phyloP scores from a whole-genome alignment of 345 rosid species.

The Pistacia atlantica region DNA sequence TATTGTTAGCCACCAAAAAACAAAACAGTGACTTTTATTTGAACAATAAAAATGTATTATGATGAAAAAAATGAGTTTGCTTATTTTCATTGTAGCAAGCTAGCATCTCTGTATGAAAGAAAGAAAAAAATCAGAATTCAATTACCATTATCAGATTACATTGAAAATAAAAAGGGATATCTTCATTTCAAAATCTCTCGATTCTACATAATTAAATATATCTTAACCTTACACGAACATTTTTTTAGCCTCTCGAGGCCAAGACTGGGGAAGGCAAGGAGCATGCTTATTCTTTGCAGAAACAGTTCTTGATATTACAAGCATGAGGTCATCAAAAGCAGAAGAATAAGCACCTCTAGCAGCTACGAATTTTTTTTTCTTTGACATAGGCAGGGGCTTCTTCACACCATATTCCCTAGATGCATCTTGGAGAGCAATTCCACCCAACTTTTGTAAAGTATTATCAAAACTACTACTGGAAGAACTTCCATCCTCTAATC shows the following conservation, averaged over 20 bases:
- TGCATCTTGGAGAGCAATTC: constrained; percentile 68
- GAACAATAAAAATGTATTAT: neutral
- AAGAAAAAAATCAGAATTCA: neutral
- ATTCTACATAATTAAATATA: neutral
- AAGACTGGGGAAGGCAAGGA: constrained; percentile 60
- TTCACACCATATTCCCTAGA: constrained; percentile 73
- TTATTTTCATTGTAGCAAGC: neutral
- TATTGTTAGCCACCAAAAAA: neutral
- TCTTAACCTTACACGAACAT: constrained; percentile 1
- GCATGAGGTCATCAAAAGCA: constrained; percentile 67
- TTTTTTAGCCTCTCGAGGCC: constrained; percentile 64
- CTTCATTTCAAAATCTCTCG: neutral
- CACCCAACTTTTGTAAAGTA: constrained; percentile 61
- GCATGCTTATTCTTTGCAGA: constrained; percentile 62
- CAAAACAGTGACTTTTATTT: neutral
- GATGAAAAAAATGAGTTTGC: neutral
- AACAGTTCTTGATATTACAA: constrained; percentile 60
- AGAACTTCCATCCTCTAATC: constrained; percentile 22
- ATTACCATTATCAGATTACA: neutral
- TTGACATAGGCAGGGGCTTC: constrained; percentile 35
- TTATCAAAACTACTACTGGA: constrained; percentile 49
- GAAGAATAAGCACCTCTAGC: constrained; percentile 43
- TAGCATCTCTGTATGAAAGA: neutral
- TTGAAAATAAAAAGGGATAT: neutral
- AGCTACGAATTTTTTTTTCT: constrained; percentile 29